A percentile compares a stretch with the other conserved stretches of the same genome.
These are phyloP conservation scores for Chlorella sp. DNA, from an alignment of 139 green algal genomes.

Conservation along the genomic window DNA sequence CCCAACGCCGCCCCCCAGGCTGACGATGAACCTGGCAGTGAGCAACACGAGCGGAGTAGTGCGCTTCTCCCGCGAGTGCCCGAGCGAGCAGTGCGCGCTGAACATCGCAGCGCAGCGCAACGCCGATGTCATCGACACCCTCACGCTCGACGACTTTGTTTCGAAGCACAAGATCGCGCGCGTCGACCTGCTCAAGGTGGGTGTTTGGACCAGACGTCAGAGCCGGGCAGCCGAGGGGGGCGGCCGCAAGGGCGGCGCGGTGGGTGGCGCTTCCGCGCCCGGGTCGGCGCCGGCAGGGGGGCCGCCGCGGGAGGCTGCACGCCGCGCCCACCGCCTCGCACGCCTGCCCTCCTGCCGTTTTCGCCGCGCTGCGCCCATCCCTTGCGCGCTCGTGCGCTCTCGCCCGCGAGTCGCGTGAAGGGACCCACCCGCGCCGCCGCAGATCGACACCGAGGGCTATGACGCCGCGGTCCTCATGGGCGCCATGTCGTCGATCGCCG, in stretches of 20 bases:
- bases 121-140: conserved; percentile 1
- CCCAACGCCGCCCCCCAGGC: too few species aligned
- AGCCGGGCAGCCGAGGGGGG: background rate
- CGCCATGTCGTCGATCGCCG: background rate
- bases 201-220: background rate
- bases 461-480: conserved; percentile 5
- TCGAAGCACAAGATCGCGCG: background rate
- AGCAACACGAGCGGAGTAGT: conserved; percentile 4
- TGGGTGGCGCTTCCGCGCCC: too few species aligned
- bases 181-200: conserved; percentile 1
- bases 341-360: too few species aligned
- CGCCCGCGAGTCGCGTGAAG: too few species aligned
- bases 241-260: background rate
- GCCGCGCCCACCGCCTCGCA: too few species aligned
- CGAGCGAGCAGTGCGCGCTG: conserved; percentile 11
- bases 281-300: background rate
- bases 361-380: too few species aligned
- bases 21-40: conserved; percentile 9
- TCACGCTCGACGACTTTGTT: background rate
- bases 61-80: conserved; percentile 14
- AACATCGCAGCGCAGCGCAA: background rate
- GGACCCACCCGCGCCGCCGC: too few species aligned
- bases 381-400: too few species aligned
- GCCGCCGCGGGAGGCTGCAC: background rate
- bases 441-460: conserved; percentile 8